Base-by-base conservation (phyloP, 139 green algal species). In the Haematococcus sp. region DNA sequence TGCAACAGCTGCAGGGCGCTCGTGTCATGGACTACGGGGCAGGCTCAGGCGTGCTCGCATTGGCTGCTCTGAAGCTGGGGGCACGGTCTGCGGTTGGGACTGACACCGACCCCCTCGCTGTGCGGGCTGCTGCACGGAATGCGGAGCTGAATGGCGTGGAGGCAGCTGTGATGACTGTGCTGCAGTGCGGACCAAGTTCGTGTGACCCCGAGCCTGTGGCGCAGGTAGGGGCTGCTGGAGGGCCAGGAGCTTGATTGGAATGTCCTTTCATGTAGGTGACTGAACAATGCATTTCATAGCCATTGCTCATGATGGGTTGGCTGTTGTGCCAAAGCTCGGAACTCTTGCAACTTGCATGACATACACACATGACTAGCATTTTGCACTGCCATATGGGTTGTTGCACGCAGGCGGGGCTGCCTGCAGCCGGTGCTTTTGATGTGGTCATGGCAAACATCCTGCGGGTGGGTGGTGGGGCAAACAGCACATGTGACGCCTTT, bases 361-460 rank as follows among this genome's bases (percentile, higher is more conserved):
- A n/a, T n/a, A n/a, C n/a, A n/a, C n/a, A n/a, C n/a, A n/a, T n/a
- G n/a, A n/a, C n/a, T n/a, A n/a, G n/a, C n/a, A n/a, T n/a, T n/a
- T n/a, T n/a, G n/a, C n/a, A 49, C 11, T 49, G 40, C 40, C 7
- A 11, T 19, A 7, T 49, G 7, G 7, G 40, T 49, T 7, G 40
- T 49, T 49, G 40, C 11, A 49, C 40, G 15, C 28, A 67, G 59
- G 27, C 27, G 27, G 27, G 27, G 7, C 54, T 61, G 54, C 9
- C 22, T 61, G 23, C 54, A 61, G 54, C n/a, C 25, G 31, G 9
- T 7, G 23, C 35, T 20, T 93, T 91, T 71, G 89, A 94, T 63
- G 43, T 91, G 16, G 80, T 90, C 13, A 80, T 90, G 16, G 91
- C 93, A 46, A 97, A 97, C 88, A 97, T 97, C 4, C 81, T 97